Evolutionary conservation across 2,329 filamentous ascomycete genomes (phyloP), one percentile per base, ranked within the genome.

Genomic region (Botrytis deweyae): DNA sequence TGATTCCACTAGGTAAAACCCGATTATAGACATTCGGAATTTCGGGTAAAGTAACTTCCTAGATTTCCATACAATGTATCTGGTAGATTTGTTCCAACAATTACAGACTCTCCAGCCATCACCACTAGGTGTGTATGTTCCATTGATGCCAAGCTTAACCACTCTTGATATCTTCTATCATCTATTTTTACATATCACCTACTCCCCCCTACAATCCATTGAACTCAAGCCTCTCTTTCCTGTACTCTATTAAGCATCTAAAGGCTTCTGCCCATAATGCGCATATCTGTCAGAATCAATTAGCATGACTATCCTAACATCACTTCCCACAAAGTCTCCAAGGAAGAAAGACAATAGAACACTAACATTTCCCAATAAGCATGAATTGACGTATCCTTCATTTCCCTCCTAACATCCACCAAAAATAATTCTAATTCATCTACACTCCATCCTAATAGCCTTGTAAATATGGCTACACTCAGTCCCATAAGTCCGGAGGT

Each of bases 301-400:
- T 55, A 55, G 61, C 36, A 63, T 40, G 25, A 42, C 22, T 22
- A 42, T 40, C 1, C 38, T n/a, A 7, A 10, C 22, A 42, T 22
- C 9, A 36, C 20, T 2, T 12, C 25, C 5, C 14, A 12, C 3
- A 3, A 59, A 18, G 25, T 2, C 9, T 55, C 36, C 38, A 44
- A 3, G 7, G 10, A 3, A n/a, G 10, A n/a, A 7, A 12, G 14
- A 65, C 16, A 10, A 58, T 8, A 9, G 12, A 87, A 81, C 70
- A 88, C 83, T 77, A 87, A 84, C 76, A 88, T 82, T 22, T 86
- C 86, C 87, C 88, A 88, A 74, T 87, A 88, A 85, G 82, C 76
- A 85, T 82, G 75, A 81, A 80, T 69, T 58, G 49, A 75, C 14
- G 61, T 67, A 72, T 86, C 84, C 74, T 81, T 81, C 75, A 86